Conservation (phyloP, 2,329 filamentous ascomycete genomes). For the Xylariaceae sp. region DNA sequence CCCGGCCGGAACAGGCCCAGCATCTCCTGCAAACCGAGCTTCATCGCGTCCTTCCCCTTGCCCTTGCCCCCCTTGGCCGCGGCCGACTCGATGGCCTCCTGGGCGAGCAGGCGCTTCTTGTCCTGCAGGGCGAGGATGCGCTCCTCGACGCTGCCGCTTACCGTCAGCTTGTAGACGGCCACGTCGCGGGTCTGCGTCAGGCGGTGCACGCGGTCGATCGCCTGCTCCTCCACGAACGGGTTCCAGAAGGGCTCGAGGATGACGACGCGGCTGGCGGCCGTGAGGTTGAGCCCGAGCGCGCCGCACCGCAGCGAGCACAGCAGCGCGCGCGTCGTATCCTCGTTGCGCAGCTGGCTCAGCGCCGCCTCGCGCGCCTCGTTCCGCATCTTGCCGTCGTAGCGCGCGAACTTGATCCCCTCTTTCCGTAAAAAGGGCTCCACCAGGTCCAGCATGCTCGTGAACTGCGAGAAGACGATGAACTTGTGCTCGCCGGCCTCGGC, state of each 20-base stretch:
- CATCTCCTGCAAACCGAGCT: slow-evolving; percentile 89
- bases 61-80: slow-evolving; percentile 63
- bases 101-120: slow-evolving; percentile 86
- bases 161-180: slow-evolving; percentile 87
- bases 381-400: slow-evolving; percentile 92
- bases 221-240: slow-evolving; percentile 98
- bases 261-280: slow-evolving; percentile 84
- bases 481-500: slow-evolving; percentile 78
- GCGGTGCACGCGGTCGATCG: slow-evolving; percentile 96
- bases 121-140: slow-evolving; percentile 92
- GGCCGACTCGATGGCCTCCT: slow-evolving; percentile 79
- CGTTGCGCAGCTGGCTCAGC: slow-evolving; percentile 65
- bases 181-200: slow-evolving; percentile 94
- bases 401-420: slow-evolving; percentile 68
- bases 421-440: slow-evolving; percentile 82
- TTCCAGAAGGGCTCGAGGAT: slow-evolving; percentile 99
- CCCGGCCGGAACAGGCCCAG: slow-evolving; percentile 80
- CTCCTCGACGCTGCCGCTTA: slow-evolving; percentile 82
- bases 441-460: slow-evolving; percentile 96
- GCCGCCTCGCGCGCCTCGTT: slow-evolving; percentile 89
- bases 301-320: slow-evolving; percentile 94
- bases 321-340: slow-evolving; percentile 69
- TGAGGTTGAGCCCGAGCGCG: slow-evolving; percentile 86
- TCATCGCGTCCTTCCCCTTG: slow-evolving; percentile 64
- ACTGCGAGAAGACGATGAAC: slow-evolving; percentile 97